A percentile compares a stretch with the other conserved stretches of the same genome.
These are phyloP conservation scores for Trifolium fragiferum DNA, from an alignment of 306 rosid species.

Conservation along the genomic window DNA sequence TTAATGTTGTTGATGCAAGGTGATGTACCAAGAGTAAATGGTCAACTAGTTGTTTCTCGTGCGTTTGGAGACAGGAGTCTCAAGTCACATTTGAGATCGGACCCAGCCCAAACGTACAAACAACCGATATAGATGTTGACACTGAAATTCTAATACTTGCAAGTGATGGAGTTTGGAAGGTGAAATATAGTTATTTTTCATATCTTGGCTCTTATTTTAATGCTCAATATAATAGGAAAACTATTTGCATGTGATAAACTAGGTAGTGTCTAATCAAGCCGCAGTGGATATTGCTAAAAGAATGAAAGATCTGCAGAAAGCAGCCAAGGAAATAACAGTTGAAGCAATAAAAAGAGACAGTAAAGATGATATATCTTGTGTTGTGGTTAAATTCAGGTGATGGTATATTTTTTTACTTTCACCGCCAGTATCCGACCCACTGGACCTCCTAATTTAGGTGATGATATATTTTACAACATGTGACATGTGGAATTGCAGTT, in stretches of 20 bases:
- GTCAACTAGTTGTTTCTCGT: conserved; percentile 94
- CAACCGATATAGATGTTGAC: conserved; percentile 45
- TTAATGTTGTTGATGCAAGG: conserved; percentile 52
- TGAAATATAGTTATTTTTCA: conserved; percentile 39
- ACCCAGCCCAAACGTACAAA: conserved; percentile 74
- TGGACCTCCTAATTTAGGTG: no score
- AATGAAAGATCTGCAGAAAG: conserved; percentile 71
- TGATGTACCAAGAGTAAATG: conserved; percentile 93
- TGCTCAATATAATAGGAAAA: background rate
- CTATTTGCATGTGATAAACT: conserved; percentile 44
- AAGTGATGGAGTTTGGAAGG: conserved; percentile 98
- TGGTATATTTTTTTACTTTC: conserved; percentile 43
- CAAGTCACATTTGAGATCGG: conserved; percentile 83
- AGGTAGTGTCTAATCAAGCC: conserved; percentile 93
- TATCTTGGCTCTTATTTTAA: conserved; percentile 18
- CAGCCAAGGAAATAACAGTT: conserved; percentile 76
- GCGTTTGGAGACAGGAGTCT: conserved; percentile 96
- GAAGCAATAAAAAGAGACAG: conserved; percentile 86
- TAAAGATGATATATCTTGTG: conserved; percentile 89
- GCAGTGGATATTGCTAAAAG: conserved; percentile 82
- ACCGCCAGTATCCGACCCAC: no score
- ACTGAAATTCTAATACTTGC: conserved; percentile 76
- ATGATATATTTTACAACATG: conserved; percentile 41
- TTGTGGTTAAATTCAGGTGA: conserved; percentile 74
- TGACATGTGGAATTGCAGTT: conserved; percentile 41